Evolutionary conservation across 1,284 basidiomycete species (phyloP), one percentile per base, ranked within the genome.

Genomic region (Melampsora americana): DNA sequence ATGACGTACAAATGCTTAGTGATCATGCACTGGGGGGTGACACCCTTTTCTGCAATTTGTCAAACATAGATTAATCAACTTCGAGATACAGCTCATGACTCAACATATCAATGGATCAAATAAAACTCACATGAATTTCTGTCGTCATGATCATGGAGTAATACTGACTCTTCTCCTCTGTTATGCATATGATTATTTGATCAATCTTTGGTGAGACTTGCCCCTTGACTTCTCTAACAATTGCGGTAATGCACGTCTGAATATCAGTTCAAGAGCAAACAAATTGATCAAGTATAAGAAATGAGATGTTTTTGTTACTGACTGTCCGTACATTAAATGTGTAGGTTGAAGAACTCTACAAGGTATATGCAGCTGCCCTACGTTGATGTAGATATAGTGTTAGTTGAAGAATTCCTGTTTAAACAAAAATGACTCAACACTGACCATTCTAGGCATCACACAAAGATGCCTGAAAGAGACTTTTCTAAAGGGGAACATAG

Each of bases 1-100:
- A 53, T 32, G 1, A 26, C 71, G 39, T 60, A 74, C 71, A 74
- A 14, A 61, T 74, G 71, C 53, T 74, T 74, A 16, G 59, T 18
- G 20, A 74, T 53, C 71, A 74, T 74, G 65, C 71, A 74, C 42
- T 74, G 71, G 20, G 71, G 66, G 35, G 71, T 74, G 2, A 74
- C 71, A 39, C 65, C 65, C 5, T 62, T 53, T 9, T 28, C 64
- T 42, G 71, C 62, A 61, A 74, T 53, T 32, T 35, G n/a, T 64
- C 67, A 56, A 42, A 35, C 3, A 35, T 28, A 48, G 5, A 53
- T 7, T 46, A n/a, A 32, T 7, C 14, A 12, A 26, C 1, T 35
- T 35, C 32, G 2, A 56, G 61, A 14, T 32, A 35, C 5, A n/a
- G n/a, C n/a, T n/a, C 6, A 62, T 16, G 4, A 35, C 5, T 6